phyloP scores from a whole-genome alignment of 2,329 filamentous ascomycete genomes.

The Lachnellula hyalina region DNA sequence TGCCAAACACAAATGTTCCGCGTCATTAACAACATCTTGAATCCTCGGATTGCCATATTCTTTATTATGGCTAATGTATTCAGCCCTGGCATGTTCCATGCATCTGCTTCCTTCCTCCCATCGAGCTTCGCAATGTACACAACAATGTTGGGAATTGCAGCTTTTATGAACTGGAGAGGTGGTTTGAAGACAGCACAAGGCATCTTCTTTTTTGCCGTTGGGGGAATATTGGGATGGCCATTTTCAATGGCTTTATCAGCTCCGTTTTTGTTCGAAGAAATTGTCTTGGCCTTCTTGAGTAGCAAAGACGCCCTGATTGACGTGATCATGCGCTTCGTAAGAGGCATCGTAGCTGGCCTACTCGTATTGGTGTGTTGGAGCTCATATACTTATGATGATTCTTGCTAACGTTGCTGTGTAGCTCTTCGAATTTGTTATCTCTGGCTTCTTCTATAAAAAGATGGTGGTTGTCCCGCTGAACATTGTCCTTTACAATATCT shows the following conservation, averaged over 20 bases:
- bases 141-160: conserved; percentile 75
- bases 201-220: conserved; percentile 86
- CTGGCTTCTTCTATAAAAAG: conserved; percentile 81
- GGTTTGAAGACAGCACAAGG: conserved; percentile 75
- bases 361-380: conserved; percentile 26
- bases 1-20: conserved; percentile 80
- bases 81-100: conserved; percentile 90
- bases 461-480: conserved; percentile 77
- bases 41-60: conserved; percentile 77
- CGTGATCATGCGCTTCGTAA: conserved; percentile 54
- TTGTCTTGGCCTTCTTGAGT: conserved; percentile 50
- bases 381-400: background rate
- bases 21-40: conserved; percentile 69
- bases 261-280: conserved; percentile 77
- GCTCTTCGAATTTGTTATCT: conserved; percentile 65
- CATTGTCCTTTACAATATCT: conserved; percentile 93
- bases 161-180: conserved; percentile 85
- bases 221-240: conserved; percentile 86
- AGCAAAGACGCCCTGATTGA: conserved; percentile 55
- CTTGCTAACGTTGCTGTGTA: conserved; percentile 34
- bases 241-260: conserved; percentile 79
- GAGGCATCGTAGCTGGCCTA: conserved; percentile 51
- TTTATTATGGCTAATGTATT: conserved; percentile 73
- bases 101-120: conserved; percentile 79
- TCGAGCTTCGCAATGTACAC: conserved; percentile 98